Evolutionary conservation across 495 filamentous ascomycete species (phyloP), one percentile per base, ranked within the genome.

Genomic region (Apiosordaria backusii): DNA sequence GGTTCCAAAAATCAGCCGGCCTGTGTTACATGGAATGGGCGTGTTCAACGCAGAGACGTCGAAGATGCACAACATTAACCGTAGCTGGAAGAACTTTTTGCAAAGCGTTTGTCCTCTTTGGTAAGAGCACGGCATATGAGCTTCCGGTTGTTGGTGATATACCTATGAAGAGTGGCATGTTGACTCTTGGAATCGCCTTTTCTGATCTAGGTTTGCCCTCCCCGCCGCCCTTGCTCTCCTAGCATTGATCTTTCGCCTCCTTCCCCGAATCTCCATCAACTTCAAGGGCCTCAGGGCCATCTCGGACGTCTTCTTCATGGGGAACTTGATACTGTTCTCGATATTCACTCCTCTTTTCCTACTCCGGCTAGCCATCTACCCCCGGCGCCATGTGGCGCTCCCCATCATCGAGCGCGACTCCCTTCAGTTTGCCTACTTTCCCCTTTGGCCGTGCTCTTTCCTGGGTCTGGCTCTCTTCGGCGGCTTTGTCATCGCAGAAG

Each of bases 201-300:
- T 21, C n/a, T 22, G 15, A 15, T 19, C 29, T 21, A 70, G 68
- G 68, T 70, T 72, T 63, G 63, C 65, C n/a, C 50, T 58, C 19
- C 62, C 70, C 26, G 27, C 60, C 9, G 22, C 57, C 62, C 59
- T 66, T 16, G 62, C 58, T 5, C 25, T 63, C 23, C 26, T 72
- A 29, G 60, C 58, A 23, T 54, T 72, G 27, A 7, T 63, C n/a
- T 29, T 70, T 4, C 64, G 24, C 52, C 57, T 70, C 0, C 59
- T 72, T 35, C 70, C 65, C 0, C 5, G 50, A 13, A n/a, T 35
- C 1, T 23, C 16, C 0, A 19, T 66, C 23, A 21, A 23, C 45
- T 62, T 68, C 25, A 23, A 15, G 4, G 50, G 27, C 27, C 65
- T 67, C 7, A 24, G 2, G 9, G 50, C 68, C 10, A 13, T 66